Evolutionary conservation across 148 eudicot genomes (phyloP), one percentile per base, ranked within the genome.

Genomic region (Rheum nobile): DNA sequence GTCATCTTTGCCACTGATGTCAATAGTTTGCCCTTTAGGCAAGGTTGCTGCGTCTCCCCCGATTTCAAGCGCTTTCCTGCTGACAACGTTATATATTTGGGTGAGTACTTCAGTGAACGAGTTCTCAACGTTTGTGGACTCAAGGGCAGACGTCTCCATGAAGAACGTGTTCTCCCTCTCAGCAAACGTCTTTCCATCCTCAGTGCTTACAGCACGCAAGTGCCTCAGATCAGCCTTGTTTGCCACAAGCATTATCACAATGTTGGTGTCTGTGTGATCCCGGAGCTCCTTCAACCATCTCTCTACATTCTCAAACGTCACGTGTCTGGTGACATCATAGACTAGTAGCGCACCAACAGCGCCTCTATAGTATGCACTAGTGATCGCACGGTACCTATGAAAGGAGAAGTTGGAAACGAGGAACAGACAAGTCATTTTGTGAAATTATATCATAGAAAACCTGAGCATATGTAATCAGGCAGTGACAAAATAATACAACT

Each of bases 291-390:
- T 82, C 54, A 79, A 41, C 82, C 84, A 82, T 79, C 82, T 82
- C 69, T 82, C 84, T 41, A 82, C 82, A 46, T 79, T 82, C 74
- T 82, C 84, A 54, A 82, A 82, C 0, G 84, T 82, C 75, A 82
- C 75, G 12, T 82, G 82, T 7, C 79, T 78, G 31, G 84, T 77
- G 26, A 77, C 77, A 12, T 81, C 83, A 57, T 81, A 81, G 19
- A 81, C 80, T 43, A 81, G 80, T 73, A 79, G 69, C 14, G 82
- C 82, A 1, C 82, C 82, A 65, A 82, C 82, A 28, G 84, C 84
- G 61, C 85, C 85, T 72, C 85, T 79, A 12, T 82, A 82, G 77
- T 82, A 79, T 63, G 85, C 85, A 79, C 82, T 82, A 52, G 85
- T 82, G 61, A 82, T 82, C 3, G 85, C 85, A 59, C 82, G 85